Evolutionary conservation across 345 rosid species (phyloP).

Genomic region (Clausena lansium): DNA sequence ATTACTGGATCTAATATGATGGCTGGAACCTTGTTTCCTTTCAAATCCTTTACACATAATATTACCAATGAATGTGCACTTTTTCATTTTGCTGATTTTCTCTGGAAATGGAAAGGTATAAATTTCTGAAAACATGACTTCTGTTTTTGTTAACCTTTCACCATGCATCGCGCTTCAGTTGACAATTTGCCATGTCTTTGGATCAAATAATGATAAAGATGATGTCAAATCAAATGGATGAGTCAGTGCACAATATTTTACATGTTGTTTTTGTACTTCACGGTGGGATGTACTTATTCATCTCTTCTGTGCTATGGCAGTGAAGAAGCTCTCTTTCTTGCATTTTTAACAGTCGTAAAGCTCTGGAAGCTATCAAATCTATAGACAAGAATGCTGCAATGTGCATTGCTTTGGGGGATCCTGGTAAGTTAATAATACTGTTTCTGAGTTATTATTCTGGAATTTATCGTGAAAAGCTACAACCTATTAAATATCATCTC

Average conservation of each 20-base stretch:
- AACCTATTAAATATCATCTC: not conserved
- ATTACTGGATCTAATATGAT: not conserved
- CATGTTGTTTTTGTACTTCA: not conserved
- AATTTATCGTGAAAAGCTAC: not conserved
- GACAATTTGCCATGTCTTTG: not conserved
- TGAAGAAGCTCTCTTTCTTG: not conserved
- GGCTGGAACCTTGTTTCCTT: not conserved
- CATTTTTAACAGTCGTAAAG: not conserved
- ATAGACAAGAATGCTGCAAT: not conserved
- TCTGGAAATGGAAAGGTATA: not conserved
- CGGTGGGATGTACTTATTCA: not conserved
- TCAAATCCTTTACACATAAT: not conserved
- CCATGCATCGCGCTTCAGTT: not conserved
- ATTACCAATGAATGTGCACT: not conserved
- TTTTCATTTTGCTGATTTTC: not conserved
- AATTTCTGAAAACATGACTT: not conserved
- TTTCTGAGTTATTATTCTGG: not conserved
- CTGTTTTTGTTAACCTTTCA: not conserved
- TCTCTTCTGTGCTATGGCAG: slow-evolving; percentile 1
- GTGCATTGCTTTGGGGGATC: not conserved
- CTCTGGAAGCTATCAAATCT: slow-evolving; percentile 5
- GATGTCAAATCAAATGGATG: not conserved
- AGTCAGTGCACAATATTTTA: not conserved
- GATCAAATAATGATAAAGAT: not conserved
- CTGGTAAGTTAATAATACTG: not conserved